These are phyloP conservation scores for Neofusicoccum kwambonambiense DNA, from an alignment of 2,329 filamentous ascomycete species.

Conservation along the genomic window DNA sequence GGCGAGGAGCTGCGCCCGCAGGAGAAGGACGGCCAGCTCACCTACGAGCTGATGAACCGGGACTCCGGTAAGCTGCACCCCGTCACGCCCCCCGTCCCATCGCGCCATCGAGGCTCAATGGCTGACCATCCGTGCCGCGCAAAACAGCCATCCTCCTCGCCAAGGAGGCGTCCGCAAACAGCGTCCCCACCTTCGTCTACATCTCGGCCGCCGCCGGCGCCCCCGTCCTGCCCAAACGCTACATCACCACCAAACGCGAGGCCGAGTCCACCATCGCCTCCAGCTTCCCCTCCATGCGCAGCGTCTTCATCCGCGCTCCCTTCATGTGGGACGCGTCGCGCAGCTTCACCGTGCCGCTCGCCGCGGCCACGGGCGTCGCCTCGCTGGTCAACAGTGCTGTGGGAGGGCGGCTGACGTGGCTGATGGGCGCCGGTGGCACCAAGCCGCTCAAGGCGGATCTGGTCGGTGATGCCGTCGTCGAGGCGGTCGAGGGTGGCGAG, in stretches of 20 bases:
- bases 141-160: constrained; percentile 71
- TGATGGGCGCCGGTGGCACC: constrained; percentile 78
- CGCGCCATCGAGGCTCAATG: background rate
- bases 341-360: constrained; percentile 79
- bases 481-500: constrained; percentile 73
- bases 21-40: constrained; percentile 73
- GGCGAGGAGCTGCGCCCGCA: constrained; percentile 61
- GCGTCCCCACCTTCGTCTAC: constrained; percentile 73
- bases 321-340: constrained; percentile 88
- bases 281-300: constrained; percentile 72
- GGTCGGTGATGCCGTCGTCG: constrained; percentile 86
- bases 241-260: constrained; percentile 88
- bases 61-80: constrained; percentile 56
- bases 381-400: constrained; percentile 74
- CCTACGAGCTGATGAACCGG: constrained; percentile 96
- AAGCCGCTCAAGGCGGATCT: constrained; percentile 86
- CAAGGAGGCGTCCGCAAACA: constrained; percentile 65
- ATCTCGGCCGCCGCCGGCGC: constrained; percentile 86
- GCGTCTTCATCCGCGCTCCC: constrained; percentile 77
- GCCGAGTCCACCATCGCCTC: constrained; percentile 75
- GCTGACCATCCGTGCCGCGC: background rate
- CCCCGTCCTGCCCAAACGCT: constrained; percentile 78
- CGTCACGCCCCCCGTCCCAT: background rate
- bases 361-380: constrained; percentile 71
- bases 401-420: constrained; percentile 69